Evolutionary conservation across 2,329 filamentous ascomycete genomes (phyloP).

Genomic region (Trichoderma brevicompactum): DNA sequence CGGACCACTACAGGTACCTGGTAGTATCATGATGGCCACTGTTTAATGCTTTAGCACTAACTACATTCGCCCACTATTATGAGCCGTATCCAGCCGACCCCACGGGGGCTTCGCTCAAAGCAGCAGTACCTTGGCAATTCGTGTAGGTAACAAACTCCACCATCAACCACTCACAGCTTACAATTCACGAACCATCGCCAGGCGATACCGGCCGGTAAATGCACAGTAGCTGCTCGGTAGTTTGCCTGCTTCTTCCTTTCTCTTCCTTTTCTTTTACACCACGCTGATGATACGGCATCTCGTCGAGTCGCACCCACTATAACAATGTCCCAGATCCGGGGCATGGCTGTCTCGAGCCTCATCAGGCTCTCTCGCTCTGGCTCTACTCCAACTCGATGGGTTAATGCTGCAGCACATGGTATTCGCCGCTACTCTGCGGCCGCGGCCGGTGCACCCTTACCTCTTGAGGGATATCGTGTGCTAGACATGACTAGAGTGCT

Average conservation of each 20-base stretch:
- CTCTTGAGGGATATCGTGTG: slow-evolving; percentile 84
- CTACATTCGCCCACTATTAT: slow-evolving; percentile 14
- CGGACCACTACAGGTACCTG: background rate
- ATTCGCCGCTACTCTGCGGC: slow-evolving; percentile 41
- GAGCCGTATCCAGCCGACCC: slow-evolving; percentile 30
- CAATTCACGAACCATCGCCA: background rate
- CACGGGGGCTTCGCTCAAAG: slow-evolving; percentile 19
- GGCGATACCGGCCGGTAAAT: slow-evolving; percentile 5
- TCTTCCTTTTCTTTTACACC: background rate
- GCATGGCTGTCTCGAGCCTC: slow-evolving; percentile 11
- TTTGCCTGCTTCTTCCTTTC: background rate
- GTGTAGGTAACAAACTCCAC: background rate
- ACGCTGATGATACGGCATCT: background rate
- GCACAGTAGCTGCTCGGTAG: background rate
- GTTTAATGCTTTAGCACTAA: background rate
- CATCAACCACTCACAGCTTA: background rate
- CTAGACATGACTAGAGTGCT: slow-evolving; percentile 97
- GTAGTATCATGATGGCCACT: background rate
- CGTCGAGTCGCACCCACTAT: slow-evolving; percentile 6
- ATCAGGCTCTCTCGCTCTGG: slow-evolving; percentile 28
- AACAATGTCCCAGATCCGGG: slow-evolving; percentile 18
- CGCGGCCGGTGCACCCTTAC: slow-evolving; percentile 48
- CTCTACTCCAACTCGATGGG: background rate
- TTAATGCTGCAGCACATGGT: slow-evolving; percentile 25
- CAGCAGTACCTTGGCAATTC: slow-evolving; percentile 7